phyloP scores from a whole-genome alignment of 2,329 filamentous ascomycete genomes.

The Fusarium poae region DNA sequence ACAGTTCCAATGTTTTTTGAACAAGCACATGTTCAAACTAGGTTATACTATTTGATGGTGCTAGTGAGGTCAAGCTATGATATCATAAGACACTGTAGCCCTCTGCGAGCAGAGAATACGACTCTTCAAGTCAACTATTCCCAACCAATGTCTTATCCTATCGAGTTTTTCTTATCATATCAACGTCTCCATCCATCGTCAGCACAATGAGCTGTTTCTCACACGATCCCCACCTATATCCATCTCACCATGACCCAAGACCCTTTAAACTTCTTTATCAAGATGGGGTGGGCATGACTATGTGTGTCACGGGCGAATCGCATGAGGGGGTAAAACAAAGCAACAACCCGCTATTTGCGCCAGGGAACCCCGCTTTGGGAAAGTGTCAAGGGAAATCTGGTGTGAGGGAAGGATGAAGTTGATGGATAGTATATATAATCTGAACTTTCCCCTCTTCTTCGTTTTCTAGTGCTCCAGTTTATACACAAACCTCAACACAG shows the following conservation, averaged over 20 bases:
- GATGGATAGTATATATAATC: conserved; percentile 19
- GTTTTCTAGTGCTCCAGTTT: neutral
- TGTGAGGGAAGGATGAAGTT: conserved; percentile 21
- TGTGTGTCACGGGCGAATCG: conserved; percentile 38
- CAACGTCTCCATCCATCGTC: conserved; percentile 21
- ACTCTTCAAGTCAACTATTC: neutral
- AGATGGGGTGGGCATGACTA: neutral
- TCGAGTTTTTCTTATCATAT: neutral
- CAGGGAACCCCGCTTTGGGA: conserved; percentile 35
- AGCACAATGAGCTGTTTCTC: conserved; percentile 40
- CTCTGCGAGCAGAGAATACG: neutral
- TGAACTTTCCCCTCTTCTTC: neutral
- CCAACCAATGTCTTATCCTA: neutral
- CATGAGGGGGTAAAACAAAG: conserved; percentile 44
- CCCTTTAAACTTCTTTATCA: conserved; percentile 8
- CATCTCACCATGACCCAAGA: conserved; percentile 12
- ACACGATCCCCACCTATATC: conserved; percentile 24
- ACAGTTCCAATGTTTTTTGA: conserved; percentile 1
- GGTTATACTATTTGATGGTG: neutral
- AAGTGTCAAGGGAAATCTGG: conserved; percentile 35
- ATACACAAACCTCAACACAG: neutral
- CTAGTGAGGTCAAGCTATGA: neutral
- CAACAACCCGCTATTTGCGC: conserved; percentile 39
- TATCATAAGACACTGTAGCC: neutral
- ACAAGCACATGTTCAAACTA: neutral